Base-by-base conservation (phyloP, 2,329 filamentous ascomycete species). In the Cordyceps militaris region DNA sequence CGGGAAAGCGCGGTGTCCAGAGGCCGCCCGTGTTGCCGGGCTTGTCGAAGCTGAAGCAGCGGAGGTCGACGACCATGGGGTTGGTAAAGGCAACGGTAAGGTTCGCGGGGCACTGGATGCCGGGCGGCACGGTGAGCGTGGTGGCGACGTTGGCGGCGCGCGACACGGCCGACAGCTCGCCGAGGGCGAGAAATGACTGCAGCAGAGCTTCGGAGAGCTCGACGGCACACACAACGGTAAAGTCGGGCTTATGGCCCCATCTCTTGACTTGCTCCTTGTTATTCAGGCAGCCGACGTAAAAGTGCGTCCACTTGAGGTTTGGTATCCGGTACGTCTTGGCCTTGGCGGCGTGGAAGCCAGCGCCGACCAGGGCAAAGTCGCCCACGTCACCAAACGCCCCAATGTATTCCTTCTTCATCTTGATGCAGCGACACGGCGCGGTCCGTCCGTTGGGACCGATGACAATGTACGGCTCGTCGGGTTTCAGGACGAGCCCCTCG, bases 361-460 rank as follows among this genome's bases (percentile, higher is more conserved):
- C 91, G 0, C 89, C 91, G 3, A 96, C 75, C 1, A 93, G 79
- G 2, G 88, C 86, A 66, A 96, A 89, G 68, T 96, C 92, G 10
- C 88, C 88, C 30, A 91, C 83, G 60, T 95, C 91, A 1, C 91
- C 90, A 67, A 93, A 83, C 3, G 84, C 84, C 26, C 80, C 78
- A 38, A 96, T 73, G 65, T 95, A 96, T 66, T 94, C 89, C 65
- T 91, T 91, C 70, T 96, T 96, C 43, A 96, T 71, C 71, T 96
- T 96, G 66, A 96, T 89, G 67, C 84, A 87, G 58, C 74, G 77
- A 14, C 75, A 75, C 3, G 70, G 66, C 59, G 74, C 75, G 30
- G 76, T 61, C 64, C 72, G 63, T 43, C 64, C 64, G 47, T 62
- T 64, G 46, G 65, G 65, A 30, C 61, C 66, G 62, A 79, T 82